These are phyloP conservation scores for Rosa hybrid DNA, from an alignment of 331 rosid genomes.

Conservation along the genomic window DNA sequence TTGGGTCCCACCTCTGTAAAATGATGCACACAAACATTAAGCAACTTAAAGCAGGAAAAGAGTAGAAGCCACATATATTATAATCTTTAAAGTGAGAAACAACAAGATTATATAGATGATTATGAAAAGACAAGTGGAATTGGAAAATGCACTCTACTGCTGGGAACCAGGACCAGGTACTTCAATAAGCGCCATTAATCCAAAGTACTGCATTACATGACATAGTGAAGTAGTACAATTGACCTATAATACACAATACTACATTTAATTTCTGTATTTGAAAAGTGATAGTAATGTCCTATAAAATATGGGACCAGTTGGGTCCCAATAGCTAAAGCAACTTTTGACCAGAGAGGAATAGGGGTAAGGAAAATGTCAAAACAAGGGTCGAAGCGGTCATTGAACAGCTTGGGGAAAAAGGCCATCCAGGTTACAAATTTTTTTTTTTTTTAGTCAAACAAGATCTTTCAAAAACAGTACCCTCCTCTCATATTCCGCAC, in stretches of 20 bases:
- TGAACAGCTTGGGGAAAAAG: not conserved
- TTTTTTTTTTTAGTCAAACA: not conserved
- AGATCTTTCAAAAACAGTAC: not conserved
- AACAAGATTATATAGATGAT: slow-evolving; percentile 11
- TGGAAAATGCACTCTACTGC: not conserved
- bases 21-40: slow-evolving; percentile 16
- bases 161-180: not conserved
- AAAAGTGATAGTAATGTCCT: not conserved
- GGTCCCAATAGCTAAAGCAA: too few species aligned
- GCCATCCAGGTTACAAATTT: not conserved
- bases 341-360: too few species aligned
- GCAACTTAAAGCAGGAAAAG: slow-evolving; percentile 20
- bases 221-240: not conserved
- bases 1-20: slow-evolving; percentile 86
- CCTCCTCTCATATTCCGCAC: not conserved
- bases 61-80: slow-evolving; percentile 10
- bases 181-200: not conserved
- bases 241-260: not conserved
- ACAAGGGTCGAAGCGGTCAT: not conserved
- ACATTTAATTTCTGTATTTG: not conserved
- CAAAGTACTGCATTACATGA: slow-evolving; percentile 4
- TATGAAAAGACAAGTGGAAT: not conserved
- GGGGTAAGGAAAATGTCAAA: too few species aligned
- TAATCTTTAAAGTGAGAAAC: not conserved
- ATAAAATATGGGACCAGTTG: too few species aligned